These are phyloP conservation scores for Blastobotrys illinoisensis DNA, from an alignment of 1,139 yeast genomes.

Conservation along the genomic window DNA sequence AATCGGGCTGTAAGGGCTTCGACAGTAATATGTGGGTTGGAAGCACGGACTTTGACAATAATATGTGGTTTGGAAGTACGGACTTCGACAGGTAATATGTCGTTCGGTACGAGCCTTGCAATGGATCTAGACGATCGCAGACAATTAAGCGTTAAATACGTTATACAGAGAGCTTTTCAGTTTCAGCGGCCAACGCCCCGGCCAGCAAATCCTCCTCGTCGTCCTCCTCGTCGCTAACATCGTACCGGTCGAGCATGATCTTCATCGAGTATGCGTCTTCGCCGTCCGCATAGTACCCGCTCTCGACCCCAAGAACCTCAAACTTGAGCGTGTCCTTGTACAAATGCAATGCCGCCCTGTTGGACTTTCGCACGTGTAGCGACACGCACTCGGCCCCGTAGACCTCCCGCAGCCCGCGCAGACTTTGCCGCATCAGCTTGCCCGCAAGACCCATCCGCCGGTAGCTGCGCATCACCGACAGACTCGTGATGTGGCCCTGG, in stretches of 20 bases:
- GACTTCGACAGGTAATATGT: too few species aligned
- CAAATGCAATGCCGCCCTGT: slow-evolving; percentile 88
- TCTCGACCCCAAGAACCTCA: slow-evolving; percentile 74
- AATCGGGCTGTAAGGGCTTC: too few species aligned
- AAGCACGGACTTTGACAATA: too few species aligned
- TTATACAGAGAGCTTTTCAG: not conserved
- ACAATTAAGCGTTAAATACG: too few species aligned
- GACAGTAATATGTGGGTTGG: too few species aligned
- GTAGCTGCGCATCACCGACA: slow-evolving; percentile 92
- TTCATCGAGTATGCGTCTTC: slow-evolving; percentile 99
- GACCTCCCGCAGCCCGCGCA: slow-evolving; percentile 73
- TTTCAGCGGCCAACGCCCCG: slow-evolving; percentile 17
- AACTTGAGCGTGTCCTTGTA: slow-evolving; percentile 82
- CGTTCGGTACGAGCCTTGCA: too few species aligned
- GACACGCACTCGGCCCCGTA: slow-evolving; percentile 82
- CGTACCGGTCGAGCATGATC: slow-evolving; percentile 20
- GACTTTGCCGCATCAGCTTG: slow-evolving; percentile 85
- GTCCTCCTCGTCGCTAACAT: slow-evolving; percentile 22
- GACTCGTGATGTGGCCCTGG: slow-evolving; percentile 91
- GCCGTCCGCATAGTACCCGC: slow-evolving; percentile 89
- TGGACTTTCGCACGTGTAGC: slow-evolving; percentile 88
- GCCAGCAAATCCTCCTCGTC: slow-evolving; percentile 29
- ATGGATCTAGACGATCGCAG: too few species aligned
- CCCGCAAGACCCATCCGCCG: slow-evolving; percentile 95
- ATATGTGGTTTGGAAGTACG: too few species aligned